These are phyloP conservation scores for Sporothrix pseudoabietina DNA, from an alignment of 2,329 filamentous ascomycete genomes.

Conservation along the genomic window DNA sequence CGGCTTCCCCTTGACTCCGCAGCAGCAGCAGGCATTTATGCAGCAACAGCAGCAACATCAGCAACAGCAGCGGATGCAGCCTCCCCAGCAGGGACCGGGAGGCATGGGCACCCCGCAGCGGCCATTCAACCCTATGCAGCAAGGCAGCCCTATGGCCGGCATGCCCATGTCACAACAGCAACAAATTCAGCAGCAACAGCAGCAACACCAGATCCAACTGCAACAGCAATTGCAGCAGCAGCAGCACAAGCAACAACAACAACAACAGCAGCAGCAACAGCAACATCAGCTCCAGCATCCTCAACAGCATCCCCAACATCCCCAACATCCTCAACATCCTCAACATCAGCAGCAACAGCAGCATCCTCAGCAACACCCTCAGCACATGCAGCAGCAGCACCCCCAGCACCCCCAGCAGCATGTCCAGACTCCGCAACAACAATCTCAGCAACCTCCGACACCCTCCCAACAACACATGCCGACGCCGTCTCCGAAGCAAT, in stretches of 20 bases:
- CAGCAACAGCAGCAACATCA: conserved; percentile 42
- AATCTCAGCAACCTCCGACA: conserved; percentile 19
- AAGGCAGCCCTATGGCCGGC: conserved; percentile 42
- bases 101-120: conserved; percentile 46
- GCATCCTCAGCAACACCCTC: conserved; percentile 43
- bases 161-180: conserved; percentile 44
- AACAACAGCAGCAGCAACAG: conserved; percentile 23
- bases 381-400: conserved; percentile 40
- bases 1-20: conserved; percentile 59
- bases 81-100: conserved; percentile 42
- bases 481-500: conserved; percentile 45
- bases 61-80: conserved; percentile 52
- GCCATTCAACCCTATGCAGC: conserved; percentile 44
- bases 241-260: conserved; percentile 35
- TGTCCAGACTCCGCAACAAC: conserved; percentile 16
- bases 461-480: conserved; percentile 37
- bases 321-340: conserved; percentile 34
- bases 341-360: conserved; percentile 43
- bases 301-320: conserved; percentile 29
- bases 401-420: conserved; percentile 41
- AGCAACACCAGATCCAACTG: conserved; percentile 38
- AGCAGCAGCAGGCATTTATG: conserved; percentile 43
- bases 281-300: conserved; percentile 32
- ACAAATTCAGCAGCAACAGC: conserved; percentile 40
- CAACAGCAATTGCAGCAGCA: conserved; percentile 43